Base-by-base conservation (phyloP, 169 alveolate species). In the Plasmodium cynomolgi region DNA sequence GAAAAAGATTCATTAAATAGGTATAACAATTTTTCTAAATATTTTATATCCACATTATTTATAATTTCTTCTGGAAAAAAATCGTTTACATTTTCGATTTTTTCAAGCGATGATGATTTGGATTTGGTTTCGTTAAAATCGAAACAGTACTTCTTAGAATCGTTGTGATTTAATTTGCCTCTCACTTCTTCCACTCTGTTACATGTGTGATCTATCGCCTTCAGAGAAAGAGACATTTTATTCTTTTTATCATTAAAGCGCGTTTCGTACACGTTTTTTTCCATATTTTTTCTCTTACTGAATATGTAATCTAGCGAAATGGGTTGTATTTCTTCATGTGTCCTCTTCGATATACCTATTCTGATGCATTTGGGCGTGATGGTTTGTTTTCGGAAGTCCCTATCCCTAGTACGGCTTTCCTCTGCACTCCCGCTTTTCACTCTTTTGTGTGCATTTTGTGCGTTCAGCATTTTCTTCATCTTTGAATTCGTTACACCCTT, bases 281-380 rank as follows among this genome's bases (percentile, higher is more conserved):
- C 91, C 47, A 41, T 20, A 33, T 71, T 90, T 44, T 90, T 90
- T 37, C 83, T 80, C 74, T 81, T 90, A 71, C 74, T 90, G 73
- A 90, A 90, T 90, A 90, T 90, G 77, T 90, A 90, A 90, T 90
- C 94, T 81, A 90, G 83, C 17, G 94, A 90, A 90, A 90, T 90
- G 34, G 73, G 91, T 39, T 81, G 91, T 29, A 90, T 90, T 90
- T 90, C 94, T 90, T 90, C 91, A 90, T 81, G 74, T 0, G 94
- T 90, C 56, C 56, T 90, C 71, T 90, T 79, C 34, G 94, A 90
- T 81, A 90, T 58, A 17, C 94, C 94, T 39, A 90, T 90, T 26
- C 94, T 62, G 41, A 90, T 81, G 62, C 94, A 90, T 81, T 90
- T 90, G 11, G 94, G 94, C 31, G 91, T 81, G 37, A 90, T 81